A percentile compares a stretch with the other conserved stretches of the same genome.
Conservation (phyloP, 768 basidiomycete species). For the Tylopilus cervinicoccineus region DNA sequence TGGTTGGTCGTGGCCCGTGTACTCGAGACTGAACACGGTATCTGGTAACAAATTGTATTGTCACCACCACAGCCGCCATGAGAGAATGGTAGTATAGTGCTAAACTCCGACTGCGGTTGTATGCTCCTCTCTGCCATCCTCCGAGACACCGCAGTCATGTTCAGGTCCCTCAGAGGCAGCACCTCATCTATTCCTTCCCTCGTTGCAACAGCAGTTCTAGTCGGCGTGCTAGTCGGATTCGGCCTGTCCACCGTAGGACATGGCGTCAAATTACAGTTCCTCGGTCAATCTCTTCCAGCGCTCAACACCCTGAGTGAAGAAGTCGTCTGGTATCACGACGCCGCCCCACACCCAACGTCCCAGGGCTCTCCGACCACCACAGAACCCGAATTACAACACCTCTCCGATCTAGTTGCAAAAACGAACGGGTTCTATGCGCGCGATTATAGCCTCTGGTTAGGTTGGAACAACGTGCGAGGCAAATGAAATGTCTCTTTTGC, state of each 20-base stretch:
- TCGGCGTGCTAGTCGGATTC: constrained; percentile 29
- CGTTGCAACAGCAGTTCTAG: constrained; percentile 18
- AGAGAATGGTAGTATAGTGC: too few species aligned
- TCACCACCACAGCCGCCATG: too few species aligned
- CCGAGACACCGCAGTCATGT: constrained; percentile 5
- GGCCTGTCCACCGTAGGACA: constrained; percentile 16
- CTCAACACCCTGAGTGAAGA: constrained; percentile 8
- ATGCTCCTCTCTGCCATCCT: not conserved
- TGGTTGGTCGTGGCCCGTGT: too few species aligned
- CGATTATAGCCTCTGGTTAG: constrained; percentile 46
- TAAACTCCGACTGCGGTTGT: not conserved
- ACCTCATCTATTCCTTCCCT: constrained; percentile 4
- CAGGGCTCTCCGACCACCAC: not conserved
- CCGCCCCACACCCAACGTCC: not conserved
- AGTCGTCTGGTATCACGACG: constrained; percentile 11
- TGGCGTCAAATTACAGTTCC: constrained; percentile 13
- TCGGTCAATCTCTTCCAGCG: constrained; percentile 14
- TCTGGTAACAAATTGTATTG: too few species aligned
- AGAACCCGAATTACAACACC: constrained; percentile 27
- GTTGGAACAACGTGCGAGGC: constrained; percentile 43
- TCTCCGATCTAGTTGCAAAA: constrained; percentile 32
- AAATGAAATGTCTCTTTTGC: not conserved
- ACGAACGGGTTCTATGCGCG: constrained; percentile 45
- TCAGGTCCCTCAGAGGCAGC: not conserved
- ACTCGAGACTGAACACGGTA: too few species aligned